Conservation (phyloP, 2,329 filamentous ascomycete species). For the Penicillium sp. region DNA sequence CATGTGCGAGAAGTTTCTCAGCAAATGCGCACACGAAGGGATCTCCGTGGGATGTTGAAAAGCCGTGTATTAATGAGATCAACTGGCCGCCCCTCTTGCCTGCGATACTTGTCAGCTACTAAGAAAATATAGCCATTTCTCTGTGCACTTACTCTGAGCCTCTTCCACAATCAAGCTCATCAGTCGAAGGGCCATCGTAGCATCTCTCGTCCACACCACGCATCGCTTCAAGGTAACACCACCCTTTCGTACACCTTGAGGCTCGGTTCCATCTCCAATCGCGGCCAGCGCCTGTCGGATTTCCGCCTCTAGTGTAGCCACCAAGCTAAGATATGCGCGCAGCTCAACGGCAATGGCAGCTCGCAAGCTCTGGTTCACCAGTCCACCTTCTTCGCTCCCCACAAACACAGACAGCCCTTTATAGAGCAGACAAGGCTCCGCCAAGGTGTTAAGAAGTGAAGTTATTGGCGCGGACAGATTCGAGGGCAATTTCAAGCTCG, state of each 20-base stretch:
- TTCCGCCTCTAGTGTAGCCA: constrained; percentile 89
- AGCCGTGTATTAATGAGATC: constrained; percentile 88
- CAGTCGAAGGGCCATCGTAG: constrained; percentile 88
- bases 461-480: constrained; percentile 81
- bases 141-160: constrained; percentile 61
- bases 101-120: constrained; percentile 23
- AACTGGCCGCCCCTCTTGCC: constrained; percentile 81
- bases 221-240: constrained; percentile 94
- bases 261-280: constrained; percentile 57
- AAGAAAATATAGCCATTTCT: not conserved
- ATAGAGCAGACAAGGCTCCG: constrained; percentile 92
- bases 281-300: constrained; percentile 77
- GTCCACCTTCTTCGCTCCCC: constrained; percentile 72
- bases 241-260: constrained; percentile 73
- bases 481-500: constrained; percentile 70
- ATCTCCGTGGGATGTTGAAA: constrained; percentile 90
- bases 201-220: constrained; percentile 95
- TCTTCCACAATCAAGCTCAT: constrained; percentile 95
- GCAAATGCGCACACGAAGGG: constrained; percentile 92
- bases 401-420: constrained; percentile 76
- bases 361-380: constrained; percentile 88
- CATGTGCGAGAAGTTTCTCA: constrained; percentile 78
- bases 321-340: constrained; percentile 81
- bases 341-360: constrained; percentile 83
- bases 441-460: constrained; percentile 81